phyloP scores from a whole-genome alignment of 2,329 filamentous ascomycete species.

The Ceratocystis alfenasii region DNA sequence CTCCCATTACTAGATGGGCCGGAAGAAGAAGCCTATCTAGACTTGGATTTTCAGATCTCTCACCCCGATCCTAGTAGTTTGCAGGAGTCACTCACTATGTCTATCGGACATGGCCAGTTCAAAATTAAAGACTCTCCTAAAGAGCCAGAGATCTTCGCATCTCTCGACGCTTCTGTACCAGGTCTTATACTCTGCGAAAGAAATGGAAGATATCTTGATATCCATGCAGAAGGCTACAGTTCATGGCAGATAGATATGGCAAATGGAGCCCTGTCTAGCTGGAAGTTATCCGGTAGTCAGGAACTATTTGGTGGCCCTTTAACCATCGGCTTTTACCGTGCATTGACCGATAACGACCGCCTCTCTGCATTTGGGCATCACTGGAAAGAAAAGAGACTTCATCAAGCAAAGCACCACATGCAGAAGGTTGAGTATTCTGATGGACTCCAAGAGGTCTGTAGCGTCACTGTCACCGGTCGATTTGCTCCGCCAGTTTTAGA shows the following conservation, averaged over 20 bases:
- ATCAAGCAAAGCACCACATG: not conserved
- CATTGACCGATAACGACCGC: slow-evolving; percentile 17
- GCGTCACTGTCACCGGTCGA: slow-evolving; percentile 39
- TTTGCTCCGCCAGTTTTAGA: slow-evolving; percentile 52
- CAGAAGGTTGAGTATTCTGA: not conserved
- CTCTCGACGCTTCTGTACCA: not conserved
- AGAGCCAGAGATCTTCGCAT: no score
- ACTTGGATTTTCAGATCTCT: slow-evolving; percentile 23
- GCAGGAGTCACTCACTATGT: not conserved
- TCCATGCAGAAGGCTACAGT: not conserved
- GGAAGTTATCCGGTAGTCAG: slow-evolving; percentile 17
- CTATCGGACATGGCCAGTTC: not conserved
- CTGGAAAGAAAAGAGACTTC: slow-evolving; percentile 11
- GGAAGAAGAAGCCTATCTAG: slow-evolving; percentile 27
- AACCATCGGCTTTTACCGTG: slow-evolving; percentile 10
- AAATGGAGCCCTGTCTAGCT: not conserved
- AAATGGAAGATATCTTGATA: not conserved
- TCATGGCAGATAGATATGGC: not conserved
- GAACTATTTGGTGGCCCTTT: not conserved
- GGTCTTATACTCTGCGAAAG: slow-evolving; percentile 26
- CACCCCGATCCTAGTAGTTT: not conserved
- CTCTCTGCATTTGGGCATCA: slow-evolving; percentile 1
- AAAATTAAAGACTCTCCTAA: not conserved
- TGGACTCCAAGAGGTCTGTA: not conserved
- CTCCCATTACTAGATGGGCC: not conserved